Evolutionary conservation across 1,284 basidiomycete genomes (phyloP).

Genomic region (Cryptococcus sp.): DNA sequence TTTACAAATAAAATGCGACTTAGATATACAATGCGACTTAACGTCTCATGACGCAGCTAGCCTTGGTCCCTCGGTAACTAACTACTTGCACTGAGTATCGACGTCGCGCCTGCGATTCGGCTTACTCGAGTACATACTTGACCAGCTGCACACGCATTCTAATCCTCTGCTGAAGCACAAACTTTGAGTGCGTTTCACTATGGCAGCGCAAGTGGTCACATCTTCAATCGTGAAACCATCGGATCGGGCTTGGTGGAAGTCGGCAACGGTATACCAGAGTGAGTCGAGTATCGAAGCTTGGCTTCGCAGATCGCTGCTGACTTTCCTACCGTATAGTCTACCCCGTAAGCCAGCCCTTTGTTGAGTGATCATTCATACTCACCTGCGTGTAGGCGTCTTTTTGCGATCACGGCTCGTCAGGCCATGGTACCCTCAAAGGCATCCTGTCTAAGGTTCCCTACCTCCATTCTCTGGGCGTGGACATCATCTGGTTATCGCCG

Average conservation of each 20-base stretch:
- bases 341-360: slow-evolving; percentile 12
- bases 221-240: slow-evolving; percentile 24
- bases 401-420: slow-evolving; percentile 36
- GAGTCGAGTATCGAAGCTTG: slow-evolving; percentile 1
- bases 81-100: no score
- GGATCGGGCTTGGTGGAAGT: slow-evolving; percentile 47
- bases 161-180: no score
- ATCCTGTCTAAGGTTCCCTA: slow-evolving; percentile 55
- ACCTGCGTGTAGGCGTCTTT: slow-evolving; percentile 29
- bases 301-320: neutral
- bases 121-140: no score
- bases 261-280: slow-evolving; percentile 43
- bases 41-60: no score
- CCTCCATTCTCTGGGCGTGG: slow-evolving; percentile 55
- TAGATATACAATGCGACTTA: no score
- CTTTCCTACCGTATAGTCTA: slow-evolving; percentile 22
- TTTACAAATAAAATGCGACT: no score
- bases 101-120: no score
- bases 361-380: neutral
- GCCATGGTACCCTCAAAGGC: slow-evolving; percentile 55
- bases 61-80: no score
- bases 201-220: slow-evolving; percentile 1
- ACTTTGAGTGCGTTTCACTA: neutral
- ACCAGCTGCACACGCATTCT: no score
- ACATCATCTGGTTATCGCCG: slow-evolving; percentile 54